A percentile compares a stretch with the other conserved stretches of the same genome.
phyloP scores from a whole-genome alignment of 495 filamentous ascomycete species.

The Podospora conica region DNA sequence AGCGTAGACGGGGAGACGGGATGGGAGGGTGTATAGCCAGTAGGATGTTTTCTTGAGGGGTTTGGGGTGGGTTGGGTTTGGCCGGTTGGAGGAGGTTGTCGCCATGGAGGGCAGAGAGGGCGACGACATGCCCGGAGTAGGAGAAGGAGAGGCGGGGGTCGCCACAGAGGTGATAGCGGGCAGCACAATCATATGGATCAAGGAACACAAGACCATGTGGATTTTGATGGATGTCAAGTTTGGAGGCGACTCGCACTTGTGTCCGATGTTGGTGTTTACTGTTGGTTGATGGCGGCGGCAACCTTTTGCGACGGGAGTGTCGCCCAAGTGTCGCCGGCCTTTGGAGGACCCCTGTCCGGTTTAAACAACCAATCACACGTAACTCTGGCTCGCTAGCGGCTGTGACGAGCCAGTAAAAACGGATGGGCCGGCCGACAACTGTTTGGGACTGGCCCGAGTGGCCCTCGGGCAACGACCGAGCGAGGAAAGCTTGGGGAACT shows the following conservation, averaged over 20 bases:
- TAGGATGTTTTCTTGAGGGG: neutral
- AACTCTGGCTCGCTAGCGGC: neutral
- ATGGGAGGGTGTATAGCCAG: neutral
- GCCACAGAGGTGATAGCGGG: neutral
- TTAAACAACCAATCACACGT: slow-evolving; percentile 1
- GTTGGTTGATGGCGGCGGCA: neutral
- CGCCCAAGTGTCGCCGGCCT: neutral
- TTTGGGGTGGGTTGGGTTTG: neutral
- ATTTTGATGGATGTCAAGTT: neutral
- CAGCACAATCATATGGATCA: neutral
- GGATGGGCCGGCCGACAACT: slow-evolving; percentile 9
- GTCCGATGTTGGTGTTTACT: neutral
- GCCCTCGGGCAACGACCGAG: neutral
- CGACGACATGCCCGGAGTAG: neutral
- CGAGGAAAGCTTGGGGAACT: slow-evolving; percentile 1
- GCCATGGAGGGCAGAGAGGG: neutral
- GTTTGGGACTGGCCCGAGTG: too few relatives aligned
- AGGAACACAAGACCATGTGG: neutral
- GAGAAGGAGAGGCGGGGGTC: neutral
- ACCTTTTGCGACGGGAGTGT: too few relatives aligned
- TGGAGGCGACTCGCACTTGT: neutral
- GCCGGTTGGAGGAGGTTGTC: neutral
- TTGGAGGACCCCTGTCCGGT: neutral
- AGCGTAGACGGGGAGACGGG: too few relatives aligned
- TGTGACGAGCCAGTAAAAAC: slow-evolving; percentile 10